phyloP scores from a whole-genome alignment of 495 filamentous ascomycete species.

The Cetradonia linearis region DNA sequence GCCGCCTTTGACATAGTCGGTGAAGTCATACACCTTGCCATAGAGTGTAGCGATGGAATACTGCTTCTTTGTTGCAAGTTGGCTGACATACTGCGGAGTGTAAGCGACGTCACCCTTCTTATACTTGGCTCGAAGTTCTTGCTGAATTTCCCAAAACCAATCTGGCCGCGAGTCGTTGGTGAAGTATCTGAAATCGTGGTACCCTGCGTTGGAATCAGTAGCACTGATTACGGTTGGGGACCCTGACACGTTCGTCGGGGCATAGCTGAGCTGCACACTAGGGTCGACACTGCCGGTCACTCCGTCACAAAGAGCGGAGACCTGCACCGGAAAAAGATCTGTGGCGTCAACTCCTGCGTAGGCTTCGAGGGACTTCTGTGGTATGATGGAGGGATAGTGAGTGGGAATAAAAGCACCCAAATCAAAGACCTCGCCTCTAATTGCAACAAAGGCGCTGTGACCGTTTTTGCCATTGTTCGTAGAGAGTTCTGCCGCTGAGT shows the following conservation, averaged over 20 bases:
- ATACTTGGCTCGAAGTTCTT: constrained; percentile 61
- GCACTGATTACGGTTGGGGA: constrained; percentile 51
- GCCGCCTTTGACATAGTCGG: constrained; percentile 70
- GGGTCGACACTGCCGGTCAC: constrained; percentile 53
- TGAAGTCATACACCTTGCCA: constrained; percentile 80
- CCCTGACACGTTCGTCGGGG: constrained; percentile 61
- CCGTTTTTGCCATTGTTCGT: constrained; percentile 62
- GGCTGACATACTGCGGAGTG: constrained; percentile 63
- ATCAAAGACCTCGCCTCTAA: constrained; percentile 85
- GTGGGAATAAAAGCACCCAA: constrained; percentile 58
- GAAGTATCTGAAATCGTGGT: constrained; percentile 87
- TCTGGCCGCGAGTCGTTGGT: constrained; percentile 73
- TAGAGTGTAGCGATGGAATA: constrained; percentile 70
- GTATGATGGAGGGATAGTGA: constrained; percentile 76
- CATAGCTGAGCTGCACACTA: constrained; percentile 72
- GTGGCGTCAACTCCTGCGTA: constrained; percentile 86
- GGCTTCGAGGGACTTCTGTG: constrained; percentile 51
- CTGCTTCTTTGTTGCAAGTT: constrained; percentile 51
- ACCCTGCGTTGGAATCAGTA: constrained; percentile 62
- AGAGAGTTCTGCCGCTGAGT: constrained; percentile 65
- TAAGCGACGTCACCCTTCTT: constrained; percentile 86
- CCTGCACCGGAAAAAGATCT: constrained; percentile 84
- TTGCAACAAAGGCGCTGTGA: constrained; percentile 55
- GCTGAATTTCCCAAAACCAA: constrained; percentile 85
- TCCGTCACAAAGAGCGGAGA: constrained; percentile 82